These are phyloP conservation scores for Trametes gibbosa DNA, from an alignment of 768 basidiomycete genomes.

Conservation along the genomic window DNA sequence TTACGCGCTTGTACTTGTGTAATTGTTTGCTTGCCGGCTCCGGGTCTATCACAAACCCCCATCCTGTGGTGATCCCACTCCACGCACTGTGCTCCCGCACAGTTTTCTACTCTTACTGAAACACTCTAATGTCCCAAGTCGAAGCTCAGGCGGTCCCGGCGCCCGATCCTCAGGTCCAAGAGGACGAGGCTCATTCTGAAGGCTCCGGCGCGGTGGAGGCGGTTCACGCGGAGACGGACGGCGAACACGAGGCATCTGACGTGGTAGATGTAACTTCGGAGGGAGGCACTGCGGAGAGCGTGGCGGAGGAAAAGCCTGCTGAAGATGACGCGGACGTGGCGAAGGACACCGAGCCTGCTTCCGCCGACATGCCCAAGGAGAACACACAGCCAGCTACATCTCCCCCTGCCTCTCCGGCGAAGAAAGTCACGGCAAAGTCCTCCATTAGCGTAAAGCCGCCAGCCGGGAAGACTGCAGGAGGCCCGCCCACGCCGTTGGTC, in stretches of 20 bases:
- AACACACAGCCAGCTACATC: conserved; percentile 17
- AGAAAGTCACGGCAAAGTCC: conserved; percentile 26
- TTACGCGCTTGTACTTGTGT: conserved; percentile 19
- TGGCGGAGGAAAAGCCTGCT: conserved; percentile 14
- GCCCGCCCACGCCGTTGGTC: conserved; percentile 51
- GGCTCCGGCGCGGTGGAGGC: conserved; percentile 23
- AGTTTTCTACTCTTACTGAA: conserved; percentile 18
- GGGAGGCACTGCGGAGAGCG: conserved; percentile 18
- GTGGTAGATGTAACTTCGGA: conserved; percentile 30
- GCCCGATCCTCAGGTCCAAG: conserved; percentile 14
- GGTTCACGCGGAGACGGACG: conserved; percentile 26
- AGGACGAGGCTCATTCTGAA: conserved; percentile 24
- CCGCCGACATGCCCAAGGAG: conserved; percentile 17
- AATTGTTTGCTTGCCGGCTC: conserved; percentile 17
- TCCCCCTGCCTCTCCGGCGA: conserved; percentile 22
- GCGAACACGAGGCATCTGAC: conserved; percentile 38
- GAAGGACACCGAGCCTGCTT: conserved; percentile 13
- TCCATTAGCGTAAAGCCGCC: conserved; percentile 42
- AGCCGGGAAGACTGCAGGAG: conserved; percentile 44
- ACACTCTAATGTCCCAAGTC: conserved; percentile 36
- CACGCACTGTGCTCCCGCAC: conserved; percentile 16
- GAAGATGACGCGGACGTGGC: conserved; percentile 14
- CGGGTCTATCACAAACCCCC: conserved; percentile 18
- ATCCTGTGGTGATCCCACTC: conserved; percentile 21
- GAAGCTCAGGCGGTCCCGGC: conserved; percentile 25